Evolutionary conservation across 257 asterid genomes (phyloP).

Genomic region (Ophiorrhiza pumila): DNA sequence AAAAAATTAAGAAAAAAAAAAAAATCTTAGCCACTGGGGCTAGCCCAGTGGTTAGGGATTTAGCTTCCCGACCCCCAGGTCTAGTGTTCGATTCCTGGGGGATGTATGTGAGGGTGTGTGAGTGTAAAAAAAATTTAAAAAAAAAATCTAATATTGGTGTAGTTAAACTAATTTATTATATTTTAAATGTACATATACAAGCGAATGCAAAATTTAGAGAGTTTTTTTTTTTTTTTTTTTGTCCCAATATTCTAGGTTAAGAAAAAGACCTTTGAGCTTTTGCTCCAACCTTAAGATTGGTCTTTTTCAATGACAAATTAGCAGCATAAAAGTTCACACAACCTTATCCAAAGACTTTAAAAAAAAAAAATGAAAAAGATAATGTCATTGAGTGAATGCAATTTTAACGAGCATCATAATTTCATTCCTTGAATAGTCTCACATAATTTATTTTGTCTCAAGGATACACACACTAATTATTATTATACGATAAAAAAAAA

Average conservation of each 20-base stretch:
- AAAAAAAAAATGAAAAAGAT: not conserved
- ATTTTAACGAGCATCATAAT: conserved; percentile 2
- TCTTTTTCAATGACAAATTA: not conserved
- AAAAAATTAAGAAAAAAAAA: no score
- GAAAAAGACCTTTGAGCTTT: not conserved
- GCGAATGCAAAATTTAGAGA: not conserved
- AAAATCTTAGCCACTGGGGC: no score
- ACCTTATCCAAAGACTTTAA: not conserved
- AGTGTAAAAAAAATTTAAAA: no score
- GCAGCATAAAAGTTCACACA: not conserved
- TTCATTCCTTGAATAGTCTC: not conserved
- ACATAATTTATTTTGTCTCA: not conserved
- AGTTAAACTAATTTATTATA: no score
- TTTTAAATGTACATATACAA: no score
- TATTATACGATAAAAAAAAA: not conserved
- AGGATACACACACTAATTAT: no score
- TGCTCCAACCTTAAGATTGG: not conserved
- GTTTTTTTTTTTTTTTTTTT: not conserved
- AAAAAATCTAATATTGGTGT: no score
- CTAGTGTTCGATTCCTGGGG: no score
- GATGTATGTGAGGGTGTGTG: no score
- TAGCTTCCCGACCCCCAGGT: no score
- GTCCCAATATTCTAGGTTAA: not conserved
- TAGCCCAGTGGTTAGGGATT: no score
- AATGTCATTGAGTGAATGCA: conserved; percentile 4